Conservation (phyloP, 1,139 yeast genomes). For the Yamadazyma blattariae region DNA sequence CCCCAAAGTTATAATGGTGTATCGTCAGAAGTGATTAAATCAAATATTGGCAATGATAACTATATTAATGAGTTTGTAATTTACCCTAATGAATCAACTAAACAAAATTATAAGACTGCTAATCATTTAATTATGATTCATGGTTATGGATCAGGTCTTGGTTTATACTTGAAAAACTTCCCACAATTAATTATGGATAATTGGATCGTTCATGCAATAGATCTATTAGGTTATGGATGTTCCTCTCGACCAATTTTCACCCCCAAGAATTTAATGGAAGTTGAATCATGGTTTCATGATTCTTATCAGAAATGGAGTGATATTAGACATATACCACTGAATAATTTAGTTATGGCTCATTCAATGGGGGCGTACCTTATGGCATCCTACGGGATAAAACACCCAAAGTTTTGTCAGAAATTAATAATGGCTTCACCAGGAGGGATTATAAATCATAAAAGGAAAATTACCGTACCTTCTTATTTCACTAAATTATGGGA, state of each 20-base stretch:
- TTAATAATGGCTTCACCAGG: constrained; percentile 61
- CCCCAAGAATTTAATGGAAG: constrained; percentile 27
- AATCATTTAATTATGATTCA: constrained; percentile 67
- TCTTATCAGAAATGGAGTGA: constrained; percentile 47
- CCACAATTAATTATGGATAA: constrained; percentile 35
- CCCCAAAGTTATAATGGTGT: constrained; percentile 35
- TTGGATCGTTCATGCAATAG: constrained; percentile 73
- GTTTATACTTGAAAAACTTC: constrained; percentile 64
- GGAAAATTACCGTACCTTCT: constrained; percentile 48
- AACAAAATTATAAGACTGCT: constrained; percentile 18
- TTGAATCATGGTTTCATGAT: constrained; percentile 54
- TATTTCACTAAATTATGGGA: constrained; percentile 73
- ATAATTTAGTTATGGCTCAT: constrained; percentile 51
- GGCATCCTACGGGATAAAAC: constrained; percentile 44
- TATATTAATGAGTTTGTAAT: constrained; percentile 65
- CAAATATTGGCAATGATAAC: constrained; percentile 40
- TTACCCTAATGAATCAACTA: constrained; percentile 39
- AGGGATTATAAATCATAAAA: constrained; percentile 52
- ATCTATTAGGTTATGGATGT: constrained; percentile 74
- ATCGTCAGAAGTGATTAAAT: constrained; percentile 29
- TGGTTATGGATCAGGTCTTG: constrained; percentile 80
- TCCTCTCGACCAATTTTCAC: constrained; percentile 56
- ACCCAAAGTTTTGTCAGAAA: constrained; percentile 45
- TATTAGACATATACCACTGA: constrained; percentile 29
- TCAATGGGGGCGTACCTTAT: constrained; percentile 63